Evolutionary conservation across 2,329 filamentous ascomycete species (phyloP), one percentile per base, ranked within the genome.

Genomic region (Aspergillus sp.): DNA sequence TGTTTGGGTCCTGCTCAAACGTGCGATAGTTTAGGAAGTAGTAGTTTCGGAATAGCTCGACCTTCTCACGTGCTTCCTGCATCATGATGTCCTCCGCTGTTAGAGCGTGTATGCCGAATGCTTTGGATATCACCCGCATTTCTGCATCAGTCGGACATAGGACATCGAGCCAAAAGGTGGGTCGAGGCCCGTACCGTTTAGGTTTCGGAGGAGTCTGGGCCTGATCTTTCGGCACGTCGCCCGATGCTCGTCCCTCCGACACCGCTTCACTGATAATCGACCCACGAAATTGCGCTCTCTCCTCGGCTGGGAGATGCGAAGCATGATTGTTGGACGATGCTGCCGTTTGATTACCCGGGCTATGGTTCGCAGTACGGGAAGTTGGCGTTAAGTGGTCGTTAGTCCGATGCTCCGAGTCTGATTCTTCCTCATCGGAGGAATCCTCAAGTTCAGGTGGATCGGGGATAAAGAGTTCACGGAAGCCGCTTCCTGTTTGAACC

Each of bases 21-120:
- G 92, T 96, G 15, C 95, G 90, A 74, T 99, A 99, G 73, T 96
- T 98, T 77, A 99, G 91, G 69, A 99, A 97, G 75, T 99, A 99
- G 78, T 99, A 99, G 72, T 96, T 90, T 35, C 91, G 88, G 81
- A 99, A 99, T 1, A 99, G 82, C 73, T 99, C 95, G 0, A 99
- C 95, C 77, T 99, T 99, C 71, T 99, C 95, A 21, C 95, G 93
- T 41, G 93, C 90, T 78, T 99, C 95, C 73, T 98, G 91, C 80
- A 97, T 88, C 84, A 98, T 89, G 67, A 99, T 97, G 71, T 99
- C 95, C 74, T 99, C 95, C 2, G 91, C 89, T 0, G 95, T 99
- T 58, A 99, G 79, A 0, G 95, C 93, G 76, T 99, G 95, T 59
- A 99, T 97, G 15, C 92, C 91, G 71, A 99, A 99, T 0, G 95